Conservation (phyloP, 495 filamentous ascomycete genomes). For the Aspergillus baeticus region DNA sequence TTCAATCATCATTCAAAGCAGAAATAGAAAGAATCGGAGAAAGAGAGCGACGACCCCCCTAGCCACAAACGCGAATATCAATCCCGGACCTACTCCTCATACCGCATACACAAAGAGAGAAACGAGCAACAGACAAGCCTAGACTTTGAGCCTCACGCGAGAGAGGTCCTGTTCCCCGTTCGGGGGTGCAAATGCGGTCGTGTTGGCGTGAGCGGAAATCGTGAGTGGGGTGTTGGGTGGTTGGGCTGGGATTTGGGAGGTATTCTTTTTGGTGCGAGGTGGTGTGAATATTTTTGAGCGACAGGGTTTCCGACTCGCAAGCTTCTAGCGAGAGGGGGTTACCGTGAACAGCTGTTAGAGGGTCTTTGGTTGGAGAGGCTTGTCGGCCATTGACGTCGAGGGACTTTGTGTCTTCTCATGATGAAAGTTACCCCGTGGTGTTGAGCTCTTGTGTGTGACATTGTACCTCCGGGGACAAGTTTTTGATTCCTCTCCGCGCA, state of each 20-base stretch:
- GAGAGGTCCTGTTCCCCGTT: slow-evolving; percentile 71
- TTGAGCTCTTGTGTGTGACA: slow-evolving; percentile 64
- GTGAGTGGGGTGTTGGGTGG: background rate
- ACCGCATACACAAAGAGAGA: slow-evolving; percentile 12
- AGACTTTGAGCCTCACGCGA: slow-evolving; percentile 94
- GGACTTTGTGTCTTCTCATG: background rate
- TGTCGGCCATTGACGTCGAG: slow-evolving; percentile 36
- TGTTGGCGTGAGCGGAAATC: background rate
- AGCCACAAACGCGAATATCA: background rate
- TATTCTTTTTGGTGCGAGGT: background rate
- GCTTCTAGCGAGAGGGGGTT: slow-evolving; percentile 15
- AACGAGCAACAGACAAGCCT: slow-evolving; percentile 70
- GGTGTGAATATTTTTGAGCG: slow-evolving; percentile 5
- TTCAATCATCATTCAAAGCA: background rate
- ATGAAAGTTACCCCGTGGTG: background rate
- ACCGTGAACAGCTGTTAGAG: slow-evolving; percentile 38
- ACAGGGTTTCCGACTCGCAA: slow-evolving; percentile 17
- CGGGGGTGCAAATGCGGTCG: background rate
- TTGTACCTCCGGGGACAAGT: slow-evolving; percentile 79
- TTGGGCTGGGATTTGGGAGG: background rate
- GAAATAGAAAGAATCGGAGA: too few relatives aligned
- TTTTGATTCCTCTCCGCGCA: slow-evolving; percentile 78
- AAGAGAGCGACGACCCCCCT: too few relatives aligned
- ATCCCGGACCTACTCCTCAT: background rate
- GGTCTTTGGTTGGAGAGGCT: slow-evolving; percentile 29